A percentile compares a stretch with the other conserved stretches of the same genome.
phyloP scores from a whole-genome alignment of 495 filamentous ascomycete species.

The Pseudoneurospora amorphoporcata region DNA sequence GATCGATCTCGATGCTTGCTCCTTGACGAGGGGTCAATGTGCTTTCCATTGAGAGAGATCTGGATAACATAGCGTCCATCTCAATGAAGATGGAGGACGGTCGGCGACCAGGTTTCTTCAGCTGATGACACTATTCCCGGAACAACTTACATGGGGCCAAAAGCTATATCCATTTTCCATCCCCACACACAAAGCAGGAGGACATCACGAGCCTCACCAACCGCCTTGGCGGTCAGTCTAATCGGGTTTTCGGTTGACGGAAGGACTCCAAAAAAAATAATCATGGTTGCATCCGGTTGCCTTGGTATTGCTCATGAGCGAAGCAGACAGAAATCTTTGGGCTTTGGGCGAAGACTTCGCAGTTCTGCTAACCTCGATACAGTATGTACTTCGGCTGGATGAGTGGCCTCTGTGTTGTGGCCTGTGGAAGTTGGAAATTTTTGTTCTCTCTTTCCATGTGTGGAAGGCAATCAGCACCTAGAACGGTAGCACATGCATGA shows the following conservation, averaged over 20 bases:
- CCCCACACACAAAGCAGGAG: background rate
- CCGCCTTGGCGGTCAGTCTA: background rate
- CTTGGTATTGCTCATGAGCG: background rate
- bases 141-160: background rate
- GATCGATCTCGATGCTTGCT: background rate
- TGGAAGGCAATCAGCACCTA: background rate
- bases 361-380: background rate
- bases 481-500: background rate
- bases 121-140: background rate
- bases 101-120: background rate
- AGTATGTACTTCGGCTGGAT: background rate
- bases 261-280: background rate
- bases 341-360: background rate
- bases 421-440: background rate
- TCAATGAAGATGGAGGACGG: background rate
- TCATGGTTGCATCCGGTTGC: background rate
- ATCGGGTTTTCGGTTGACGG: background rate
- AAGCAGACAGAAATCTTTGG: background rate
- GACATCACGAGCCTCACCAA: background rate
- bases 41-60: background rate
- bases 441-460: background rate
- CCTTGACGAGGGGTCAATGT: background rate
- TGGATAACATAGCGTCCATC: background rate
- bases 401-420: background rate
- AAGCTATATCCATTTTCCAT: background rate